Conservation (phyloP, 2,329 filamentous ascomycete species). For the Stachybotrys elegans region DNA sequence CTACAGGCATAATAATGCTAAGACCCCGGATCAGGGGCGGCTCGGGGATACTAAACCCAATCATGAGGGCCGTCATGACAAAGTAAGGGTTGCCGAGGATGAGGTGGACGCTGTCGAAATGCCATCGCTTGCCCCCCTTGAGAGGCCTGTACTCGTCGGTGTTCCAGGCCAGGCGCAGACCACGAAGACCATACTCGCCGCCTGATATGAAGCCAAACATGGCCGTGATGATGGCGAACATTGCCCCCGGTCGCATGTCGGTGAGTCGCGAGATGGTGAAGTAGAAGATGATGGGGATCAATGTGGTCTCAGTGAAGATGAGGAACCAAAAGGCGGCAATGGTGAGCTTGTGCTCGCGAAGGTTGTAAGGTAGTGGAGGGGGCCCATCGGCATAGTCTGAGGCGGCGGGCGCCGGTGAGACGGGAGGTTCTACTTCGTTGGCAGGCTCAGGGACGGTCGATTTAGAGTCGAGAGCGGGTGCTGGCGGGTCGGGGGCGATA, state of each 20-base stretch:
- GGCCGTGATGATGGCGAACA: constrained; percentile 41
- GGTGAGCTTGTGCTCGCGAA: constrained; percentile 17
- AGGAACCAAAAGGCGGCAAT: constrained; percentile 17
- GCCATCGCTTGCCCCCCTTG: constrained; percentile 28
- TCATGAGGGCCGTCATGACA: constrained; percentile 33
- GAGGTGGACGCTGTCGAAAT: constrained; percentile 35
- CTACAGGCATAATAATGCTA: constrained; percentile 34
- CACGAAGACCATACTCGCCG: constrained; percentile 36
- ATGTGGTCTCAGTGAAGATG: constrained; percentile 15
- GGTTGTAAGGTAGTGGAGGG: constrained; percentile 15
- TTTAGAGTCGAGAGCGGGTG: background rate
- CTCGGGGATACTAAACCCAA: constrained; percentile 34
- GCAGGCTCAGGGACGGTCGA: background rate
- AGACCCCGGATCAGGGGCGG: constrained; percentile 34
- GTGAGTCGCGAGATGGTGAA: constrained; percentile 32
- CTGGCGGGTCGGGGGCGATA: background rate
- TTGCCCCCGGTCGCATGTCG: constrained; percentile 13
- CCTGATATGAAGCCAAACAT: constrained; percentile 42
- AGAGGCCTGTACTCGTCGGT: constrained; percentile 32
- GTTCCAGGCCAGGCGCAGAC: constrained; percentile 30
- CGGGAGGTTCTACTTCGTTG: background rate
- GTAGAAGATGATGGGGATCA: constrained; percentile 39
- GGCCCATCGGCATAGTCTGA: background rate
- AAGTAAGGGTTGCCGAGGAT: constrained; percentile 33
- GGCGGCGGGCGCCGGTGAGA: background rate